Percentiles rank a stretch among this genome's conserved stretches.
phyloP scores from a whole-genome alignment of 768 basidiomycete species.

The Termitomyces titanicus region DNA sequence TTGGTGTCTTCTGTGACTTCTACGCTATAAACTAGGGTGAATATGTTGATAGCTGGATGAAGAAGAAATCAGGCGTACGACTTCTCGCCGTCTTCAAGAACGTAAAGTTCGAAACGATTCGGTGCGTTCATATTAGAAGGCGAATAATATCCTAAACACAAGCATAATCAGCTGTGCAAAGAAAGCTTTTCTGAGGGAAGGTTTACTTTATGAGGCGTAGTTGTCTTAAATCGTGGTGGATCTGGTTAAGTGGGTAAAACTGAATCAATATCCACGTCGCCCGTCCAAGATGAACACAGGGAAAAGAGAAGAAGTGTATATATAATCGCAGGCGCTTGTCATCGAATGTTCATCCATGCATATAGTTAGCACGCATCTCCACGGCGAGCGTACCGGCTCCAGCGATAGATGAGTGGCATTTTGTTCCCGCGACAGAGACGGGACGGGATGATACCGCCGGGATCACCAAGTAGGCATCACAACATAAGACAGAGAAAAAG shows the following conservation, averaged over 20 bases:
- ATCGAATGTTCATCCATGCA: neutral
- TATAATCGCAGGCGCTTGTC: neutral
- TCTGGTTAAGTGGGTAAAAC: neutral
- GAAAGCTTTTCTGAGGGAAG: too few relatives aligned
- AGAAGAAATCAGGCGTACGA: slow-evolving; percentile 54
- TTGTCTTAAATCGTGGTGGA: neutral
- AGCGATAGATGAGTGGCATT: neutral
- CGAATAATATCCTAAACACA: neutral
- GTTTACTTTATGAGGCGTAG: neutral
- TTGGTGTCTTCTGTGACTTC: slow-evolving; percentile 94
- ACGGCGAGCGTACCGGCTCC: neutral
- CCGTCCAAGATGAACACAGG: neutral
- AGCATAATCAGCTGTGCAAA: neutral
- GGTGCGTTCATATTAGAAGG: slow-evolving; percentile 78
- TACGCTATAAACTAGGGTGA: slow-evolving; percentile 46
- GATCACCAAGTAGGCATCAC: neutral
- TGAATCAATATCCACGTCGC: neutral
- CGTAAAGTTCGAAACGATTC: slow-evolving; percentile 70
- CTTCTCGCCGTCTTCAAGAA: slow-evolving; percentile 92
- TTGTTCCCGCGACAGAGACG: neutral
- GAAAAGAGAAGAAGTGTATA: neutral
- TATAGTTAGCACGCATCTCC: neutral
- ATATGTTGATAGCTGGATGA: neutral
- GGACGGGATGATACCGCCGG: neutral
- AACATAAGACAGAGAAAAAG: neutral